Base-by-base conservation (phyloP, 192 early-diverging fungal species). In the Umbelopsis sp. region DNA sequence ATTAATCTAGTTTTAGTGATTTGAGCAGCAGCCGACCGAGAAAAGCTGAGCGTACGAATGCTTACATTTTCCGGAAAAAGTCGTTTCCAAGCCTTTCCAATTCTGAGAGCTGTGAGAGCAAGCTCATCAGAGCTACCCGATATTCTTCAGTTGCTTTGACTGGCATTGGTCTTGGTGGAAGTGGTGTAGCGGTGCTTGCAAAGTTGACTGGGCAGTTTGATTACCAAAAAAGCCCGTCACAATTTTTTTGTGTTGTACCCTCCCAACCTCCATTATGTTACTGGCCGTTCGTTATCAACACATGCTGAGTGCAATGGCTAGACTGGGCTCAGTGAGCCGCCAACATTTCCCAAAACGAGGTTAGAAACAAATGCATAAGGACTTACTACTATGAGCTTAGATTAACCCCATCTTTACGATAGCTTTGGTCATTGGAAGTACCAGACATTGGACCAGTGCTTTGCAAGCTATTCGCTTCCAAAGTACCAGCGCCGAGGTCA, bases 141-240 rank as follows among this genome's bases (percentile, higher is more conserved):
- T 78, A 78, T 73, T 78, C 76, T 49, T 78, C 71, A 45, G 76
- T 72, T 66, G 76, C 70, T 72, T 78, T 72, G 15, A 68, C 66
- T 11, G 68, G 69, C 71, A 73, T 78, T 22, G 22, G 3, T 15
- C n/a, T 12, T 8, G 25, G 50, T 9, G 23, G 25, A 0, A 23
- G 15, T 12, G 3, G 16, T 12, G 2, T 6, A 49, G 48, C 2
- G 3, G 1, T 20, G 18, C 48, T 41, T 41, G 37, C 37, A 10
- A 1, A 10, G 37, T 41, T 41, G 5, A 10, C 37, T 27, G 51
- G 25, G 51, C 22, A 22, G 12, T 30, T 30, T 7, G 22, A 25
- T 22, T 22, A 23, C 22, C n/a, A 52, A 41, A 52, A 61, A 27
- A 35, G 55, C 33, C 5, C 18, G 55, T 61, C 55, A 61, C 55